A percentile compares a stretch with the other conserved stretches of the same genome.
These are phyloP conservation scores for Eucalyptus virginea DNA, from an alignment of 345 rosid species.

Conservation along the genomic window DNA sequence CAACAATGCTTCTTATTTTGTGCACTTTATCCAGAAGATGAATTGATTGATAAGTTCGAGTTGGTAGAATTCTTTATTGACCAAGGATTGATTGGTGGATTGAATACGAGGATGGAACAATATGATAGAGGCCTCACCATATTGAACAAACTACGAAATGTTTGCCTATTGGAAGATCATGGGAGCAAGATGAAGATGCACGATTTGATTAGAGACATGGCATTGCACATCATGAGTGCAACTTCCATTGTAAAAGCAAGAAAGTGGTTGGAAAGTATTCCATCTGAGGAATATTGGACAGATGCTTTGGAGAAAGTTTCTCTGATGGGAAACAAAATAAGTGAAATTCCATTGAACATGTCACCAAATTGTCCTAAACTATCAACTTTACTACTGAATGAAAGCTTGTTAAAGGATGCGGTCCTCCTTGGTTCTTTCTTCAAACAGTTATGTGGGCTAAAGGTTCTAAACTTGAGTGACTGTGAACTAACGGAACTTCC, in stretches of 20 bases:
- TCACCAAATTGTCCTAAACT: too few species aligned
- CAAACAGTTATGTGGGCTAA: too few species aligned
- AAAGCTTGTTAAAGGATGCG: rapidly evolving
- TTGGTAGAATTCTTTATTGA: background rate
- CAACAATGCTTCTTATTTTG: too few species aligned
- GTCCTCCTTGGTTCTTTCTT: too few species aligned
- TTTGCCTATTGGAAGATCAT: background rate
- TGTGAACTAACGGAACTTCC: rapidly evolving
- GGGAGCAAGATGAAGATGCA: rapidly evolving
- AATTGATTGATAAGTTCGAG: background rate
- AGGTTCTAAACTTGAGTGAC: rapidly evolving
- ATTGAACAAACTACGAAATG: background rate
- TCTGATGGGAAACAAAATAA: rapidly evolving
- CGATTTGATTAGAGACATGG: too few species aligned
- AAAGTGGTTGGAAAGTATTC: rapidly evolving
- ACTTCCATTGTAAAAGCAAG: too few species aligned
- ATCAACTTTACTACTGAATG: too few species aligned
- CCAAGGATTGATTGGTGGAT: constrained; percentile 4
- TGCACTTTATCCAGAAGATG: too few species aligned
- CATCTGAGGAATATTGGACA: too few species aligned
- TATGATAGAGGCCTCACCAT: background rate
- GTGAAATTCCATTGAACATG: too few species aligned
- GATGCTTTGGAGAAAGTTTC: too few species aligned
- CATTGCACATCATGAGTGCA: too few species aligned
- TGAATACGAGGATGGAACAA: background rate